Base-by-base conservation (phyloP, 1,284 basidiomycete genomes). In the Melanopsichium pennsylvanicum region DNA sequence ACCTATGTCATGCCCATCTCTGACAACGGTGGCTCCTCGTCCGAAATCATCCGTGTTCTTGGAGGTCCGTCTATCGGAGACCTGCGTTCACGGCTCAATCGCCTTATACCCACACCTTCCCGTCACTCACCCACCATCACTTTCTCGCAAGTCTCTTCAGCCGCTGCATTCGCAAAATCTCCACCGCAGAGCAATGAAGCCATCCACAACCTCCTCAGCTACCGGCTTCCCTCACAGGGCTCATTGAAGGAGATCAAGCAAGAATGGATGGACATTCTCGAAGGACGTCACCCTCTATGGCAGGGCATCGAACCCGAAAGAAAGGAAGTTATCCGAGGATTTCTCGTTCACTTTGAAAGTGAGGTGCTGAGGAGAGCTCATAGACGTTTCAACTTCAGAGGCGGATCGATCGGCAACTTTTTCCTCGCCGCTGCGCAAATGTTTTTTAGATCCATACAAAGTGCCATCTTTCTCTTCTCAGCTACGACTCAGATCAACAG, bases 401-500 rank as follows among this genome's bases (percentile, higher is more conserved):
- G 78, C 11, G 75, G 69, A 0, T 68, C 62, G 19, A 76, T 80
- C 5, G 78, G 76, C 25, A 79, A 79, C 64, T 78, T 73, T 26
- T 75, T 78, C 60, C 55, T 76, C 3, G 56, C 70, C 12, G 72
- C 79, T 2, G 78, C 79, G 11, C 75, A 74, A 29, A 75, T 63
- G 29, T 78, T 76, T 41, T 76, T 78, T 33, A 54, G 72, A 7
- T 76, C 71, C 34, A 78, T 83, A 3, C 81, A 94, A 18, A 93
- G 92, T 4, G 93, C 94, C 10, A 93, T 98, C 70, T 98, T 97
- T 81, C 84, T 97, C 33, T 97, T 98, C 81, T 90, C 92, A 18
- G 91, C 92, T 0, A 90, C 97, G 51, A 94, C 93, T 0, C 90
- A 88, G 11, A 84, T 84, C 5, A 78, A 81, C 9, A 47, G n/a